Evolutionary conservation across 2,329 filamentous ascomycete genomes (phyloP).

Genomic region (Neophaeococcomyces mojaviensis): DNA sequence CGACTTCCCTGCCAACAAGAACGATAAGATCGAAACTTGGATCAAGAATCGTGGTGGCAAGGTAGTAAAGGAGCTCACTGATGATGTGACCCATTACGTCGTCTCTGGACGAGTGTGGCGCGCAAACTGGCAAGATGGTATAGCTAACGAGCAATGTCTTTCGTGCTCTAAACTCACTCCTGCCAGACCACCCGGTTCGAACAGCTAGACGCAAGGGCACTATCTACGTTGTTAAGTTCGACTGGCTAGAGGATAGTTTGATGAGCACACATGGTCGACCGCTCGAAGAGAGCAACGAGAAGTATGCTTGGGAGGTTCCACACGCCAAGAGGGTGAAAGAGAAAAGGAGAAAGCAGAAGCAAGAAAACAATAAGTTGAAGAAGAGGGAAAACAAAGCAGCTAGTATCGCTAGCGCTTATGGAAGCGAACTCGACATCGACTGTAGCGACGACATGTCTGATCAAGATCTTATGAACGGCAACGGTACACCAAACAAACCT

Average conservation of each 20-base stretch:
- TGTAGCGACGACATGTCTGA: no score
- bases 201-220: conserved; percentile 29
- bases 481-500: no score
- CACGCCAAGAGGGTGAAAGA: conserved; percentile 3
- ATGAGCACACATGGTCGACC: conserved; percentile 28
- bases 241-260: conserved; percentile 42
- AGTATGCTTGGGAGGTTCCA: conserved; percentile 23
- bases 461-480: no score
- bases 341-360: not conserved
- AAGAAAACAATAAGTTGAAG: not conserved
- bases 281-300: conserved; percentile 22
- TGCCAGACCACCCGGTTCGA: conserved; percentile 27
- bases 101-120: conserved; percentile 56
- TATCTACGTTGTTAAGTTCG: conserved; percentile 39
- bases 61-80: conserved; percentile 46
- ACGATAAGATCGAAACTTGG: conserved; percentile 59
- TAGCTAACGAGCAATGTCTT: conserved; percentile 26
- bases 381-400: no score
- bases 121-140: conserved; percentile 31
- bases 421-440: no score
- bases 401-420: no score
- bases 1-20: conserved; percentile 43
- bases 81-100: conserved; percentile 64
- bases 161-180: no score
- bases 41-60: conserved; percentile 54